phyloP scores from a whole-genome alignment of 805 yeast species.

The Clavispora carvajalis region DNA sequence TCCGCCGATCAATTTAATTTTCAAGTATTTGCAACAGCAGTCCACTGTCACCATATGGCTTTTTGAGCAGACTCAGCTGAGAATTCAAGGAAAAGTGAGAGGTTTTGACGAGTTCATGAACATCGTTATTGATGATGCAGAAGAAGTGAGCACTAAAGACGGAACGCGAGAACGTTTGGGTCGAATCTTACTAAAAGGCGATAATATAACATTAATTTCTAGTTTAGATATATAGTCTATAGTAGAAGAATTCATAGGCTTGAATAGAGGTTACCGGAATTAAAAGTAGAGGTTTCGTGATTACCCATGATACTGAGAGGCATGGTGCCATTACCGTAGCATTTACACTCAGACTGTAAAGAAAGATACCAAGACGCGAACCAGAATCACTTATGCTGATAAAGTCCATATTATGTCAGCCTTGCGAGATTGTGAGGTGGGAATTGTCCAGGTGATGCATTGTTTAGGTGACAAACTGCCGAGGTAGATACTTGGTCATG shows the following conservation, averaged over 20 bases:
- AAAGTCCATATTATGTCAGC: too few relatives aligned
- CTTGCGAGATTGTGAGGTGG: too few relatives aligned
- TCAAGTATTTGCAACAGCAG: slow-evolving; percentile 80
- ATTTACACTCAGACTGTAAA: too few relatives aligned
- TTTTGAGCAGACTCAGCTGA: slow-evolving; percentile 71
- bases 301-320: too few relatives aligned
- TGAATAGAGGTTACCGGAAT: background rate
- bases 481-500: too few relatives aligned
- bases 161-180: slow-evolving; percentile 57
- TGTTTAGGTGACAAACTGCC: too few relatives aligned
- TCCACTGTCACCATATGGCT: slow-evolving; percentile 81
- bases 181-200: slow-evolving; percentile 82
- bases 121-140: slow-evolving; percentile 53
- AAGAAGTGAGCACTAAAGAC: slow-evolving; percentile 54
- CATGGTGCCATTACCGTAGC: too few relatives aligned
- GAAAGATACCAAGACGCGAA: too few relatives aligned
- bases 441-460: too few relatives aligned
- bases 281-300: too few relatives aligned
- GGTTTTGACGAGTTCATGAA: slow-evolving; percentile 99
- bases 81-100: slow-evolving; percentile 76
- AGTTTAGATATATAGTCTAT: slow-evolving; percentile 28
- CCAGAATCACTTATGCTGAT: too few relatives aligned
- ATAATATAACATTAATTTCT: slow-evolving; percentile 75
- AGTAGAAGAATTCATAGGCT: slow-evolving; percentile 20
- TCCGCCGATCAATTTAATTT: slow-evolving; percentile 90